Conservation (phyloP, 2,329 filamentous ascomycete genomes). For the Neonectria sp. region DNA sequence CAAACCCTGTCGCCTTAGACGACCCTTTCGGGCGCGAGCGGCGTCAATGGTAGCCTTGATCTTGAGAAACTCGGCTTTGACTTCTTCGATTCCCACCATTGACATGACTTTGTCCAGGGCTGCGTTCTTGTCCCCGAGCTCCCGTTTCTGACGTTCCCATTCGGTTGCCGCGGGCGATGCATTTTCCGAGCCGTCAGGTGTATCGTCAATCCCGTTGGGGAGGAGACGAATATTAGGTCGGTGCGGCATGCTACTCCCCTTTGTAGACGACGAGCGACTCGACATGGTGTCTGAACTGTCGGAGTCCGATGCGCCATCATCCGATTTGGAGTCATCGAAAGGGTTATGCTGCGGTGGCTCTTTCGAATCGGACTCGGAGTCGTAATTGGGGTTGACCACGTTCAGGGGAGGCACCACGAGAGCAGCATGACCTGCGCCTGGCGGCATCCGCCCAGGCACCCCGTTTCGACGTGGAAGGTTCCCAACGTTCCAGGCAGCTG, state of each 20-base stretch:
- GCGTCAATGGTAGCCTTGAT: not conserved
- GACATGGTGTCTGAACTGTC: not conserved
- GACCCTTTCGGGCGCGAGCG: not conserved
- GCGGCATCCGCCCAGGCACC: too few relatives aligned
- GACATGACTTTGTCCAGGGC: not conserved
- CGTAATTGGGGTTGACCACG: not conserved
- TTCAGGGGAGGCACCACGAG: not conserved
- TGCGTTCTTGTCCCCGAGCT: not conserved
- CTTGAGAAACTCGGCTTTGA: not conserved
- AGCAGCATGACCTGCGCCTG: not conserved
- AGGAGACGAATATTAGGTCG: not conserved
- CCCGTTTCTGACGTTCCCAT: not conserved
- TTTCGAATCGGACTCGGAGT: not conserved
- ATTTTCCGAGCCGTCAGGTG: not conserved
- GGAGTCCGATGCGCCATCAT: not conserved
- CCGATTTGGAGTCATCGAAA: not conserved
- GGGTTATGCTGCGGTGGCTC: not conserved
- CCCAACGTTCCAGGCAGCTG: not conserved
- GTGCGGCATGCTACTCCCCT: not conserved
- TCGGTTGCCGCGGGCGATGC: not conserved
- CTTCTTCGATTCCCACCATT: slow-evolving; percentile 1
- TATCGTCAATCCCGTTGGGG: not conserved
- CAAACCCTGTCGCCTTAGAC: not conserved
- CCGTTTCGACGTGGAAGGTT: not conserved
- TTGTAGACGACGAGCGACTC: not conserved